Base-by-base conservation (phyloP, 208 protist genomes). In the Trypanosoma theileri region DNA sequence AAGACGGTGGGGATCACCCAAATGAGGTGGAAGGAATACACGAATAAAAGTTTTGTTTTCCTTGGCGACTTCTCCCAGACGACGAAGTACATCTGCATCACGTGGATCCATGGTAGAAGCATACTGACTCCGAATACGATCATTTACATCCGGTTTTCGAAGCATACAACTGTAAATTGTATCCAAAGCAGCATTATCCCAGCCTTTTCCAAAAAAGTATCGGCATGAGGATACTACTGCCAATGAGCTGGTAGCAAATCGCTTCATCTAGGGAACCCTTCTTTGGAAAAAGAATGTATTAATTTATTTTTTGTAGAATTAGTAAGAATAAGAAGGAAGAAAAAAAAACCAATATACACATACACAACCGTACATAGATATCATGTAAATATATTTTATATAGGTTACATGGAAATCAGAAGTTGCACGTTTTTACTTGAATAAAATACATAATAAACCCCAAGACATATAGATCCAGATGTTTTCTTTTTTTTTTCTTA, bases 191-290 rank as follows among this genome's bases (percentile, higher is more conserved):
- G 89, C 89, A 68, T 95, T 95, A 79, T 95, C 89, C 89, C 89
- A 95, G 42, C 89, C 89, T 77, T 95, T 95, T 42, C 89, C 89
- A 66, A 95, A 95, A 76, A 95, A 95, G 66, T 81, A 83, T 66
- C 89, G 89, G 69, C 76, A 77, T 35, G 56, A 64, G 26, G 76
- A 68, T 60, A 79, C 75, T 1, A 71, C 69, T 28, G 78, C 69
- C 41, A 87, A 64, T 62, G 78, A 77, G 40, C 82, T 75, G 45
- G 73, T 79, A 69, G 75, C 85, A 75, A 93, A 88, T 62, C 87
- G 87, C 79, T 90, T 86, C 85, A 91, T 89, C 83, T 78, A 86
- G 64, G 0, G 28, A 28, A 41, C 22, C n/a, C 22, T 53, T 52
- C 16, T 28, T 40, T n/a, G 1, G 65, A 56, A 74, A 58, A 59